These are phyloP conservation scores for Apiospora malaysiana DNA, from an alignment of 2,329 filamentous ascomycete genomes.

Conservation along the genomic window DNA sequence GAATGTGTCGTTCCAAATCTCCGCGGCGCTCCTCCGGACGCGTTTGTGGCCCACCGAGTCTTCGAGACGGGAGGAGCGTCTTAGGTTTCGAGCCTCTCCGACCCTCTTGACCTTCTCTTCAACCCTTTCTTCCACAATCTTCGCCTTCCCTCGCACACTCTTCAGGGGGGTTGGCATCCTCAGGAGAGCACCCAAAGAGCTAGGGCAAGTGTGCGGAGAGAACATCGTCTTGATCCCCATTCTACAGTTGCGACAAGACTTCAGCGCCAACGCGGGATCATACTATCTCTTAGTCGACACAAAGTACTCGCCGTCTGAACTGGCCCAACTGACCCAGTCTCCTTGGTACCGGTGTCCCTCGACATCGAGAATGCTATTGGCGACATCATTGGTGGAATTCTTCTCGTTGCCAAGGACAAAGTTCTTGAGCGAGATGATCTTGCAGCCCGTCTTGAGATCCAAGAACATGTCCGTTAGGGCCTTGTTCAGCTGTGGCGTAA, in stretches of 20 bases:
- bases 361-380: slow-evolving; percentile 58
- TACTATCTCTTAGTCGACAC: slow-evolving; percentile 78
- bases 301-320: slow-evolving; percentile 82
- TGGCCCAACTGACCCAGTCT: slow-evolving; percentile 90
- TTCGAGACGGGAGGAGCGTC: not conserved
- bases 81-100: not conserved
- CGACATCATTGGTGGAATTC: slow-evolving; percentile 78
- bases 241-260: slow-evolving; percentile 23
- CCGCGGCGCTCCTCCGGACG: too few species aligned
- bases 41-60: not conserved
- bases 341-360: slow-evolving; percentile 66
- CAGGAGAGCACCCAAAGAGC: not conserved
- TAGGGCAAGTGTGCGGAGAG: not conserved
- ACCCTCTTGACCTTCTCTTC: not conserved
- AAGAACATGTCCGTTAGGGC: slow-evolving; percentile 87
- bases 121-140: not conserved
- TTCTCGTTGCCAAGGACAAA: slow-evolving; percentile 80
- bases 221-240: not conserved
- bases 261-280: not conserved
- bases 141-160: not conserved
- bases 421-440: slow-evolving; percentile 88
- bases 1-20: not conserved
- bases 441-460: slow-evolving; percentile 88
- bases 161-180: not conserved
- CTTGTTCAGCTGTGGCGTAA: slow-evolving; percentile 86